A percentile compares a stretch with the other conserved stretches of the same genome.
Conservation (phyloP, 2,329 filamentous ascomycete species). For the Rhinocladiella similis region DNA sequence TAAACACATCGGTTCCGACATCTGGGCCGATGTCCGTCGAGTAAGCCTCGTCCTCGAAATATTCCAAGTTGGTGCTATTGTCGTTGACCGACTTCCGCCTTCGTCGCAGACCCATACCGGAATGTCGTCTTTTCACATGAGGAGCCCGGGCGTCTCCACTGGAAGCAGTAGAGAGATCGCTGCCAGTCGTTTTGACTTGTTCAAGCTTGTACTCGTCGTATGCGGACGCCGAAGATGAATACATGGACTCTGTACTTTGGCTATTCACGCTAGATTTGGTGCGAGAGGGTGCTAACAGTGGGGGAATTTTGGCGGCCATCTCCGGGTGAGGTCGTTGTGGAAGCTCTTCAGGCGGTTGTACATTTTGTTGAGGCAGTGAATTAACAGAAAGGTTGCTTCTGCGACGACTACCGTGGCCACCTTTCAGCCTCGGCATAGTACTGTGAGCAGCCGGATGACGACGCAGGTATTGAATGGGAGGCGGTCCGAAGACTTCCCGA, state of each 20-base stretch:
- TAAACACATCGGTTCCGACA: slow-evolving; percentile 68
- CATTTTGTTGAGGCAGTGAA: slow-evolving; percentile 12
- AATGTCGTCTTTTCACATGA: slow-evolving; percentile 66
- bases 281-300: neutral
- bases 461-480: slow-evolving; percentile 77
- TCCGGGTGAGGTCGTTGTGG: neutral
- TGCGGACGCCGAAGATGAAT: slow-evolving; percentile 25
- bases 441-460: slow-evolving; percentile 64
- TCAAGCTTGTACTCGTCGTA: slow-evolving; percentile 32
- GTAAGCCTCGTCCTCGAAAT: slow-evolving; percentile 86
- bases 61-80: slow-evolving; percentile 74
- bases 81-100: slow-evolving; percentile 70
- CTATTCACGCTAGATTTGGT: neutral
- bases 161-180: slow-evolving; percentile 17
- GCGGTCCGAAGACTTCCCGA: slow-evolving; percentile 85
- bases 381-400: slow-evolving; percentile 36
- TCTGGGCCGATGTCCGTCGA: slow-evolving; percentile 76
- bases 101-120: slow-evolving; percentile 78
- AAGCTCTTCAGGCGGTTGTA: slow-evolving; percentile 19
- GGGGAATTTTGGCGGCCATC: neutral
- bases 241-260: slow-evolving; percentile 8
- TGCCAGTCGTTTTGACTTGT: slow-evolving; percentile 34
- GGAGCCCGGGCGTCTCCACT: slow-evolving; percentile 16
- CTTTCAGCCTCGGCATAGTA: slow-evolving; percentile 55
- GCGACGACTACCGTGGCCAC: slow-evolving; percentile 31